phyloP scores from a whole-genome alignment of 257 asterid genomes.

The Paraleonurus japonicus region DNA sequence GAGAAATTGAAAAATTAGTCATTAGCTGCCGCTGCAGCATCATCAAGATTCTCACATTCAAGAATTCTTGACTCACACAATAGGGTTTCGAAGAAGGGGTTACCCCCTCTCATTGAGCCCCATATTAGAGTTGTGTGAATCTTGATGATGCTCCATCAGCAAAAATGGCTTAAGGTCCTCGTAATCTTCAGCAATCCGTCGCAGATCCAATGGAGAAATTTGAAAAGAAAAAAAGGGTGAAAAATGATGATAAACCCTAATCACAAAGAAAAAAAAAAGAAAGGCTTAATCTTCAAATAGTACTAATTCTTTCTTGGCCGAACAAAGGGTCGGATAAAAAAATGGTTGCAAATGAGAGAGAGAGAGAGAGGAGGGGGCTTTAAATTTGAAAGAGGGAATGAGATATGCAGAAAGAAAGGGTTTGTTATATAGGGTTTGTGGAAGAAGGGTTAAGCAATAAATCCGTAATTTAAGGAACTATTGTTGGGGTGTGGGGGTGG shows the following conservation, averaged over 20 bases:
- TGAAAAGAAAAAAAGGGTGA: not conserved
- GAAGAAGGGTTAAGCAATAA: slow-evolving; percentile 18
- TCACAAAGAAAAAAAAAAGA: too few relatives aligned
- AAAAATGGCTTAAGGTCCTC: slow-evolving; percentile 34
- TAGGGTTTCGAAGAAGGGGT: slow-evolving; percentile 3
- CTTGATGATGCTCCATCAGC: slow-evolving; percentile 66
- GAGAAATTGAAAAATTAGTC: slow-evolving; percentile 21
- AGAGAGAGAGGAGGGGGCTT: not conserved
- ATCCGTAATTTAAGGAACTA: slow-evolving; percentile 34
- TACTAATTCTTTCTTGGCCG: not conserved
- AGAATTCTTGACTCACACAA: not conserved
- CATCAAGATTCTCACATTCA: slow-evolving; percentile 63
- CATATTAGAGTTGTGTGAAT: slow-evolving; percentile 45
- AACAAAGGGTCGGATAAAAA: not conserved
- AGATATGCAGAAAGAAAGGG: not conserved
- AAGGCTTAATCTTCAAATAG: not conserved
- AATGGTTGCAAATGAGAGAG: not conserved
- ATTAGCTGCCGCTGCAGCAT: slow-evolving; percentile 66
- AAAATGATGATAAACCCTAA: not conserved
- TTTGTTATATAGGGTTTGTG: slow-evolving; percentile 32
- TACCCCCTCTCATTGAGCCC: too few relatives aligned
- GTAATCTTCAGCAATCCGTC: not conserved
- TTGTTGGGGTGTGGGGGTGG: slow-evolving; percentile 8
- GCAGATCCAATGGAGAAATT: not conserved
- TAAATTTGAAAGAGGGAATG: not conserved